phyloP scores from a whole-genome alignment of 805 yeast genomes.

The Brettanomyces bruxellensis region DNA sequence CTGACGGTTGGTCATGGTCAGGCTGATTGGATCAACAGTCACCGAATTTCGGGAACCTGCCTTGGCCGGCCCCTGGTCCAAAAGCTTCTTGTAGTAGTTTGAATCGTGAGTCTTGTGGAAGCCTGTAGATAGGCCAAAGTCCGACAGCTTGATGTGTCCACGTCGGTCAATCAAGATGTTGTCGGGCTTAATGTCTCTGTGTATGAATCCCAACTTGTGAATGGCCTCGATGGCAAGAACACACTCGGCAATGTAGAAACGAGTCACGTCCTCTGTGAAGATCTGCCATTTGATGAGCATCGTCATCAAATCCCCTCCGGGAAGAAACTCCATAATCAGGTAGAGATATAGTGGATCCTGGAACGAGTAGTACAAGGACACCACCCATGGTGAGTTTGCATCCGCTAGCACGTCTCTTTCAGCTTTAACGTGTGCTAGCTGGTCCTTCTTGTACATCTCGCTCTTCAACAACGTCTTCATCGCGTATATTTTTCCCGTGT shows the following conservation, averaged over 20 bases:
- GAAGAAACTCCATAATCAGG: conserved; percentile 72
- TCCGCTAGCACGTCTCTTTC: conserved; percentile 93
- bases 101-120: conserved; percentile 91
- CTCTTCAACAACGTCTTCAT: conserved; percentile 87
- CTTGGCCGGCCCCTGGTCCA: conserved; percentile 46
- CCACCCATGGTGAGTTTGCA: conserved; percentile 84
- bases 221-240: conserved; percentile 91
- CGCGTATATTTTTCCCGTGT: conserved; percentile 86
- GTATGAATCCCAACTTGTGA: conserved; percentile 89
- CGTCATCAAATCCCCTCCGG: conserved; percentile 88
- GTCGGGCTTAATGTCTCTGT: conserved; percentile 96
- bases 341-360: conserved; percentile 71
- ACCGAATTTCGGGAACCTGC: conserved; percentile 41
- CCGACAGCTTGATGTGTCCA: conserved; percentile 59
- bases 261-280: conserved; percentile 84
- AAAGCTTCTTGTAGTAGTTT: conserved; percentile 70
- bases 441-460: conserved; percentile 93
- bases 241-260: conserved; percentile 95
- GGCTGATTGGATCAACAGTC: conserved; percentile 89
- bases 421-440: conserved; percentile 90
- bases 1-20: conserved; percentile 91
- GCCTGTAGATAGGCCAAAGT: conserved; percentile 81
- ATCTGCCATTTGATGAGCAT: conserved; percentile 93
- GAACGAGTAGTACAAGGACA: conserved; percentile 70
- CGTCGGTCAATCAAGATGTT: conserved; percentile 62